phyloP scores from a whole-genome alignment of 1,284 basidiomycete species.

The Xerocomus minutiporus region DNA sequence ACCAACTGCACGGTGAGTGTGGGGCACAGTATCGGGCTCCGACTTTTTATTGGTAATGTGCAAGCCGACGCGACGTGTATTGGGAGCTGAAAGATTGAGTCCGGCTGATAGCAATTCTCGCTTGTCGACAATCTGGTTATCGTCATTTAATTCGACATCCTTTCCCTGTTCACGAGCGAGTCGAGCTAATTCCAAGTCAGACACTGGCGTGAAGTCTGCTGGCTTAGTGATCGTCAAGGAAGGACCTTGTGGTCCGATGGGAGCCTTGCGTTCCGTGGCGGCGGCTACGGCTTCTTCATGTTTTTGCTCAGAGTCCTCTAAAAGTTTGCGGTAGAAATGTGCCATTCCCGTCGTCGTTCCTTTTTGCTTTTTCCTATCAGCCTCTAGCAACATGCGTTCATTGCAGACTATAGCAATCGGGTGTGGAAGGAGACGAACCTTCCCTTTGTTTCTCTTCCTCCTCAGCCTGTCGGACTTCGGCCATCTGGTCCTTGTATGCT shows the following conservation, averaged over 20 bases:
- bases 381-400: constrained; percentile 38
- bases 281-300: constrained; percentile 84
- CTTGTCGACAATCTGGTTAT: constrained; percentile 96
- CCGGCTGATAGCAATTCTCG: constrained; percentile 89
- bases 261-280: constrained; percentile 46
- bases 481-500: constrained; percentile 96
- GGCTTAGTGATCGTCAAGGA: constrained; percentile 69
- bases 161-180: constrained; percentile 71
- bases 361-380: constrained; percentile 60
- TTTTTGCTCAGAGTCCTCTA: constrained; percentile 76
- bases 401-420: background rate
- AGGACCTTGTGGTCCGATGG: constrained; percentile 59
- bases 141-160: constrained; percentile 94
- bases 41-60: constrained; percentile 29
- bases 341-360: constrained; percentile 70
- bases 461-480: constrained; percentile 83
- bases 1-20: constrained; percentile 70
- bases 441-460: constrained; percentile 85
- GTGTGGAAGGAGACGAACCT: constrained; percentile 48
- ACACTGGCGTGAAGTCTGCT: constrained; percentile 50
- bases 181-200: constrained; percentile 70
- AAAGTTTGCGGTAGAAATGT: constrained; percentile 79
- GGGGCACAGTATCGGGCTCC: constrained; percentile 32
- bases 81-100: constrained; percentile 82
- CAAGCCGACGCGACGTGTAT: constrained; percentile 61